A percentile compares a stretch with the other conserved stretches of the same genome.
Conservation (phyloP, 345 rosid genomes). For the Linum lewisii region DNA sequence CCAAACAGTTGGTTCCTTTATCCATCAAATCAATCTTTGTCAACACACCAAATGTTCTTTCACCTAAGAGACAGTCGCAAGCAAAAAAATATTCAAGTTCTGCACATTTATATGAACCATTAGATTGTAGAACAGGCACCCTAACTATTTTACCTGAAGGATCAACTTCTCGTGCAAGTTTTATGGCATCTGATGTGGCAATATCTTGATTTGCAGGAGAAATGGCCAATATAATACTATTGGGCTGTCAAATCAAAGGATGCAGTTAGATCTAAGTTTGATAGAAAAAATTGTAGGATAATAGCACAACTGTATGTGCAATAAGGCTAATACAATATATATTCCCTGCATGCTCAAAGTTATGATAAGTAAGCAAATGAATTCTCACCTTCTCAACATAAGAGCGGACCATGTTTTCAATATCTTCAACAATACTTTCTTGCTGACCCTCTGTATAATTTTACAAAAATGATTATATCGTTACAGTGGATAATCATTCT, state of each 20-base stretch:
- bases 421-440: conserved; percentile 79
- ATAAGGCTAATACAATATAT: neutral
- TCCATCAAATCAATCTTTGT: conserved; percentile 99
- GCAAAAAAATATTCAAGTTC: neutral
- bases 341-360: neutral
- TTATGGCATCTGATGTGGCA: conserved; percentile 99
- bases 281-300: conserved; percentile 6
- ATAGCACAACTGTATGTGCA: neutral
- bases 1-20: conserved; percentile 92
- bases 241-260: conserved; percentile 58
- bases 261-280: conserved; percentile 9
- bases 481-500: neutral
- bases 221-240: conserved; percentile 92
- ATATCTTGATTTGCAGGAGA: conserved; percentile 99
- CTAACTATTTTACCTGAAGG: conserved; percentile 56
- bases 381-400: conserved; percentile 81
- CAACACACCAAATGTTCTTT: conserved; percentile 93
- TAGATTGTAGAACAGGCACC: neutral
- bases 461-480: conserved; percentile 11
- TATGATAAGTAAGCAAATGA: neutral
- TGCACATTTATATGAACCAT: neutral
- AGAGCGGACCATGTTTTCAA: conserved; percentile 97
- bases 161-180: conserved; percentile 99
- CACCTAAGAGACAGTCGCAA: conserved; percentile 42
- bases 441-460: conserved; percentile 81